Conservation (phyloP, 768 basidiomycete species). For the Lentinus tigrinus region DNA sequence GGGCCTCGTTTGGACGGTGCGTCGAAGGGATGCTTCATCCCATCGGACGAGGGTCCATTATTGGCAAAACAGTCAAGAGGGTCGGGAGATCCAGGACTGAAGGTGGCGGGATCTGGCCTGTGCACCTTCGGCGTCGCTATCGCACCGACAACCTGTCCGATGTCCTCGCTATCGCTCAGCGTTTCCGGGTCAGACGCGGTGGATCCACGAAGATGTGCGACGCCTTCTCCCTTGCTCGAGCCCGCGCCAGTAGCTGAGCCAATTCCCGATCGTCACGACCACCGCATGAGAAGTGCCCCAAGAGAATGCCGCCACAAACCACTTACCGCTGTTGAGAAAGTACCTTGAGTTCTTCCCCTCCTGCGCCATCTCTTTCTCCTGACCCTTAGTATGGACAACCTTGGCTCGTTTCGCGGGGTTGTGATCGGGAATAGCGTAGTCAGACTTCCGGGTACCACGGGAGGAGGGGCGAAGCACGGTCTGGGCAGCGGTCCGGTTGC, state of each 20-base stretch:
- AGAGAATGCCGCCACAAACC: not conserved
- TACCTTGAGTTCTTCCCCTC: too few species aligned
- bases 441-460: not conserved
- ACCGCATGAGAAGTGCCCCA: not conserved
- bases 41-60: not conserved
- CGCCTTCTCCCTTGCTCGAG: not conserved
- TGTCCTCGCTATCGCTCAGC: constrained; percentile 5
- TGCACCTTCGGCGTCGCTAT: not conserved
- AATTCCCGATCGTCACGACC: not conserved
- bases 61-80: constrained; percentile 6
- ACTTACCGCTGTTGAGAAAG: not conserved
- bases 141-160: not conserved
- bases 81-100: constrained; percentile 13
- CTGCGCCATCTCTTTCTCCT: too few species aligned
- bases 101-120: too few species aligned
- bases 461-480: not conserved
- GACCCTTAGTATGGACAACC: too few species aligned
- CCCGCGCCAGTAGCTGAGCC: too few species aligned
- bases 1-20: not conserved
- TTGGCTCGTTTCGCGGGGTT: constrained; percentile 3
- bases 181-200: not conserved
- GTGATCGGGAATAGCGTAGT: not conserved
- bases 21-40: not conserved
- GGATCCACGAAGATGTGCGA: not conserved
- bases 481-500: not conserved